These are phyloP conservation scores for Cystofilobasidium ferigula DNA, from an alignment of 768 basidiomycete genomes.

Conservation along the genomic window DNA sequence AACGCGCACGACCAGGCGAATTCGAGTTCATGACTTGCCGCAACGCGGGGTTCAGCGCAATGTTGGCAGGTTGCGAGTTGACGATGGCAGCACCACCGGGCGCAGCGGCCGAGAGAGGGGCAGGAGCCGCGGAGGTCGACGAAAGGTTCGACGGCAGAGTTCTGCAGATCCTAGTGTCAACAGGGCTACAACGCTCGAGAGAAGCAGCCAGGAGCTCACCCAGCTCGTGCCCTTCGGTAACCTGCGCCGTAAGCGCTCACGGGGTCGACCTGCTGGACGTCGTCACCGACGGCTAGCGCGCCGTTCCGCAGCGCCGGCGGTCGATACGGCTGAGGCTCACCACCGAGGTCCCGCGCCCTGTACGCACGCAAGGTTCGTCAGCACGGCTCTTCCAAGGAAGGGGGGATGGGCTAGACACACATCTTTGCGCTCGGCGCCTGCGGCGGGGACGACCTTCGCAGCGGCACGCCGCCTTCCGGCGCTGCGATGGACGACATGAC, in stretches of 20 bases:
- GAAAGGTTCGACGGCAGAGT: conserved; percentile 91
- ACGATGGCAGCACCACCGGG: conserved; percentile 39
- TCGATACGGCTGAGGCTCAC: conserved; percentile 64
- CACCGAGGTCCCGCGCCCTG: conserved; percentile 77
- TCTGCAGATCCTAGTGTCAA: conserved; percentile 23
- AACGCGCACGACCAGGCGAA: conserved; percentile 61
- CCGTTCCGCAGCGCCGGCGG: conserved; percentile 70
- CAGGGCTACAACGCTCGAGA: background rate
- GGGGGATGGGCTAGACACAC: conserved; percentile 26
- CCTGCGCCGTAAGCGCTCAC: conserved; percentile 48
- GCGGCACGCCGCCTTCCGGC: conserved; percentile 13
- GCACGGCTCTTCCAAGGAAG: too few species aligned
- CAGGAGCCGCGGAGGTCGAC: conserved; percentile 67
- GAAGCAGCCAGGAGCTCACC: conserved; percentile 37
- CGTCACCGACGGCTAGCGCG: background rate
- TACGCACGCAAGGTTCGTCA: background rate
- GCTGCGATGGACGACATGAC: conserved; percentile 1
- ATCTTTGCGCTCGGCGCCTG: conserved; percentile 33
- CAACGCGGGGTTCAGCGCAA: conserved; percentile 30
- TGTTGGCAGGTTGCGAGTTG: conserved; percentile 20
- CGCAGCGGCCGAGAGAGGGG: conserved; percentile 38
- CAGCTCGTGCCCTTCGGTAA: conserved; percentile 90
- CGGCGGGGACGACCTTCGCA: conserved; percentile 31
- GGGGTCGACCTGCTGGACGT: conserved; percentile 47
- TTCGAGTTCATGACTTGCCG: conserved; percentile 27